Conservation (phyloP, 306 rosid genomes). For the Erythrophleum fordii region DNA sequence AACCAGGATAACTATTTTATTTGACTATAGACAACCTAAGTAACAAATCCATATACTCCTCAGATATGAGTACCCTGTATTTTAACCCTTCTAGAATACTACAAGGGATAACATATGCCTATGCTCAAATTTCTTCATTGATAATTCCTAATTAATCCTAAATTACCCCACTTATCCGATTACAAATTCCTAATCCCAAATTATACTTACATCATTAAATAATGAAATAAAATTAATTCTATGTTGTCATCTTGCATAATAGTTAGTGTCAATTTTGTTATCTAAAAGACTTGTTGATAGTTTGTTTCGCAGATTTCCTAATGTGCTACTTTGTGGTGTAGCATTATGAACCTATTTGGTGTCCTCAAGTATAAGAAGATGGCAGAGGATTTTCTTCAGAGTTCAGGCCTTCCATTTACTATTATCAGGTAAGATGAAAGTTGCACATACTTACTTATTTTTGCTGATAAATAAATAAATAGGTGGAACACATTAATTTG, state of each 20-base stretch:
- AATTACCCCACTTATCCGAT: not conserved
- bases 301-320: slow-evolving; percentile 11
- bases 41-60: not conserved
- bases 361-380: slow-evolving; percentile 92
- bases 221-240: not conserved
- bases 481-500: slow-evolving; percentile 19
- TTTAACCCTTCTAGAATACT: not conserved
- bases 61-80: not conserved
- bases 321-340: slow-evolving; percentile 28
- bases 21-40: not conserved
- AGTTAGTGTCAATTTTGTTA: not conserved
- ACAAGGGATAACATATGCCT: not conserved
- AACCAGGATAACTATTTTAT: not conserved
- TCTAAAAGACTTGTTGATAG: slow-evolving; percentile 4
- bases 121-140: not conserved
- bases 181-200: not conserved
- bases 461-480: slow-evolving; percentile 9
- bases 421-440: slow-evolving; percentile 73
- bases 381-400: slow-evolving; percentile 88
- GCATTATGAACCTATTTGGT: slow-evolving; percentile 95
- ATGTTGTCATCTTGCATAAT: not conserved
- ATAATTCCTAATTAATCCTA: not conserved
- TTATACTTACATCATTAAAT: not conserved
- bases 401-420: slow-evolving; percentile 89
- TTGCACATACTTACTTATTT: not conserved